Evolutionary conservation across 192 early-diverging fungal species (phyloP), one percentile per base, ranked within the genome.

Genomic region (Coemansia sp.): DNA sequence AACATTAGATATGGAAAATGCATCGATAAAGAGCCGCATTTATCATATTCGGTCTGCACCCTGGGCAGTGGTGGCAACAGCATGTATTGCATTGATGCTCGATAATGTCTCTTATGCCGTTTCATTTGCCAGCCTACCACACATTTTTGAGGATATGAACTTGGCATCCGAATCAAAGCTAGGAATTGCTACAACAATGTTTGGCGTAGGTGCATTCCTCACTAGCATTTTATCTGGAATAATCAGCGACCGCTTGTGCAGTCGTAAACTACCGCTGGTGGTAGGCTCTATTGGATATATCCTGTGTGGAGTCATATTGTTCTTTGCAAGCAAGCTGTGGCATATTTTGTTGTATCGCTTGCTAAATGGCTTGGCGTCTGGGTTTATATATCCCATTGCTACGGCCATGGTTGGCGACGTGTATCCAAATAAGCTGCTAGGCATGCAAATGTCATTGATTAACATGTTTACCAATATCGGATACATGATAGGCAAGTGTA

Each of bases 321-420:
- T 72, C 60, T 77, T 83, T 61, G 67, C 80, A 5, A 46, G 60
- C 63, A 75, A 75, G 44, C 76, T 78, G 5, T 77, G 76, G 70
- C 80, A 83, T 60, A 54, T 83, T 2, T 42, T 83, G 42, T 16
- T 78, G 20, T 83, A 83, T 43, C 55, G 76, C 16, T 60, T 83
- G 5, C 64, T 83, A 22, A 83, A 83, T 40, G 80, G 80, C 15
- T 49, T 83, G 70, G 80, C 80, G 1, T 83, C 80, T 2, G 80
- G 80, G 0, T 70, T 74, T 24, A 62, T 73, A 0, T 83, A 83
- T 33, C 76, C 76, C 1, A 70, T 83, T 62, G 54, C 76, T 0
- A 75, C 67, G 4, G 64, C 80, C 3, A 65, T 72, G 0, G 72
- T 75, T 10, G 80, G 70, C 6, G 80, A 83, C 46, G 80, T 83